Base-by-base conservation (phyloP, 129 eudicot genomes). In the Daucus carota region DNA sequence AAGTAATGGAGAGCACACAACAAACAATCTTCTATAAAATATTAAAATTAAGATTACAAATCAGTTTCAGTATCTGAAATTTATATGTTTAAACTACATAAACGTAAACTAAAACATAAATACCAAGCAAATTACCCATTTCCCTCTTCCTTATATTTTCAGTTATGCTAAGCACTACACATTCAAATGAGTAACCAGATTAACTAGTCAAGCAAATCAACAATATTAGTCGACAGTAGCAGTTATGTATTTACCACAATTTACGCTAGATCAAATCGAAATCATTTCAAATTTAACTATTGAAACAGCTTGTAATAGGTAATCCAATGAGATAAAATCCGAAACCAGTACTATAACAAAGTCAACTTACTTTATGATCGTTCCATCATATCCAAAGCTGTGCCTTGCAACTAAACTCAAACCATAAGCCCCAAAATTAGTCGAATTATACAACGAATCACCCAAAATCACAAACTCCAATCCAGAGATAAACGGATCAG, bases 401-500 rank as follows among this genome's bases (percentile, higher is more conserved):
- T 88, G 85, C 82, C 99, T 86, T 4, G 99, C 90, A 73, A 91
- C 86, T 88, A 91, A 91, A 41, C 88, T 78, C 52, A 94, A 77
- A 45, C 87, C 92, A 66, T 18, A 75, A 73, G 73, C 73, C 11
- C 50, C 67, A 81, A 94, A 94, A 89, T 89, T 86, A 1, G 97
- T 91, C 5, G 97, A 86, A 85, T 94, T 94, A 73, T 94, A 94
- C 85, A 91, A 74, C 16, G 92, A 87, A 79, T 86, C 90, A 18
- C 28, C 82, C 92, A 94, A 80, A 72, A 79, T 72, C 16, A 87
- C 85, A 50, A 87, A 72, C 74, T 94, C 96, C 62, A 91, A 71
- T 4, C 90, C 93, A 13, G 97, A 89, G 3, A 94, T 87, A 85
- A 91, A 94, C 47, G 92, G 93, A 45, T 87, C 96, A 0, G 96